Conservation (phyloP, 1,139 yeast genomes). For the Blastobotrys illinoisensis region DNA sequence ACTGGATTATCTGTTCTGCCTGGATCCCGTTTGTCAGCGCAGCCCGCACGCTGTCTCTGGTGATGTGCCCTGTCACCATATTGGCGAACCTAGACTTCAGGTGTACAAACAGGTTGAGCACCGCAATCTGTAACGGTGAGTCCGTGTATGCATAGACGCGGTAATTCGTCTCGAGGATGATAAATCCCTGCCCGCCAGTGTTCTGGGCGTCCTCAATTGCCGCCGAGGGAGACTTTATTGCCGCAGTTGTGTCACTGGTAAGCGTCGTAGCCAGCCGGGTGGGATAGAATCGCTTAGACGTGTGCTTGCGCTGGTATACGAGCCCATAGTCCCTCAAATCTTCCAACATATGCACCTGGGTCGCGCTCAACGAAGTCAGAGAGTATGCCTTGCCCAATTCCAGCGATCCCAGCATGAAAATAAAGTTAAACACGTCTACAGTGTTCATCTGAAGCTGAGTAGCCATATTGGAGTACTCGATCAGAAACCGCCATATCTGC, state of each 20-base stretch:
- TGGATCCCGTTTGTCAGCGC: conserved; percentile 88
- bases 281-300: conserved; percentile 71
- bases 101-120: conserved; percentile 80
- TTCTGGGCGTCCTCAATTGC: conserved; percentile 29
- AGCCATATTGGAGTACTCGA: conserved; percentile 82
- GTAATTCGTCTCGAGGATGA: conserved; percentile 90
- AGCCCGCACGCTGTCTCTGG: conserved; percentile 82
- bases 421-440: conserved; percentile 89
- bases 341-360: conserved; percentile 81
- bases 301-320: conserved; percentile 67
- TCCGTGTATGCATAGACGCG: conserved; percentile 90
- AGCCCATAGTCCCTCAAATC: conserved; percentile 90
- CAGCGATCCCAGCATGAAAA: conserved; percentile 86
- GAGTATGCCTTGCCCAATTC: conserved; percentile 87
- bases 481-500: conserved; percentile 86
- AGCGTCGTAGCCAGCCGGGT: conserved; percentile 86
- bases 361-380: conserved; percentile 61
- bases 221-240: conserved; percentile 23
- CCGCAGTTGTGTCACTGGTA: conserved; percentile 62
- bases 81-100: conserved; percentile 79
- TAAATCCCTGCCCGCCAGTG: conserved; percentile 45
- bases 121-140: conserved; percentile 92
- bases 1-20: conserved; percentile 88
- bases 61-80: conserved; percentile 88
- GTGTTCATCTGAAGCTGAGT: conserved; percentile 89